A percentile compares a stretch with the other conserved stretches of the same genome.
phyloP scores from a whole-genome alignment of 148 eudicot species.

The Silene uniflora region DNA sequence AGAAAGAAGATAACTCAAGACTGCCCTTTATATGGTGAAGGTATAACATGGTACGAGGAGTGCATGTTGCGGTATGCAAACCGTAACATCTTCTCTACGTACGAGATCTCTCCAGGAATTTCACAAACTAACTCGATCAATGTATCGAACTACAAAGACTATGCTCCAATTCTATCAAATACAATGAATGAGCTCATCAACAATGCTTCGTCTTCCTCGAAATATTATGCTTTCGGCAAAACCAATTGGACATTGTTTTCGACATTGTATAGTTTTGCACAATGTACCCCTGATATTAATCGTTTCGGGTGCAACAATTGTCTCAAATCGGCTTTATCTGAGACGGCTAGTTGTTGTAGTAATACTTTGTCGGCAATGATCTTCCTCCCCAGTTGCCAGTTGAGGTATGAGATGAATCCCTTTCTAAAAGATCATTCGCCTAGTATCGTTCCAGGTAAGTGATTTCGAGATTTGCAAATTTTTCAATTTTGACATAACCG shows the following conservation, averaged over 20 bases:
- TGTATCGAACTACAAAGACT: neutral
- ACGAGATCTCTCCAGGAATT: neutral
- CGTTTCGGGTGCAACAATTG: neutral
- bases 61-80: conserved; percentile 18
- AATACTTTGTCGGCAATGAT: neutral
- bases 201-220: neutral
- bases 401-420: conserved; percentile 10
- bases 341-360: neutral
- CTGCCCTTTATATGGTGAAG: conserved; percentile 8
- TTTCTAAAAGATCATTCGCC: neutral
- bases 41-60: conserved; percentile 6
- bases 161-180: conserved; percentile 1
- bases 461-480: too few relatives aligned
- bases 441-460: neutral
- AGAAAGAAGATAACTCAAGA: neutral
- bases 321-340: neutral
- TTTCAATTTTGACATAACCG: too few relatives aligned
- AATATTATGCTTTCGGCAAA: neutral
- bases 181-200: neutral
- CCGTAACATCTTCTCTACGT: conserved; percentile 11
- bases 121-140: neutral
- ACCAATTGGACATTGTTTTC: neutral
- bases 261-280: conserved; percentile 3
- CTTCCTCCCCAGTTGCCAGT: neutral
- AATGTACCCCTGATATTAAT: conserved; percentile 12